phyloP scores from a whole-genome alignment of 176 grass and related monocot species.

The Rhipidocladum racemiflorum region DNA sequence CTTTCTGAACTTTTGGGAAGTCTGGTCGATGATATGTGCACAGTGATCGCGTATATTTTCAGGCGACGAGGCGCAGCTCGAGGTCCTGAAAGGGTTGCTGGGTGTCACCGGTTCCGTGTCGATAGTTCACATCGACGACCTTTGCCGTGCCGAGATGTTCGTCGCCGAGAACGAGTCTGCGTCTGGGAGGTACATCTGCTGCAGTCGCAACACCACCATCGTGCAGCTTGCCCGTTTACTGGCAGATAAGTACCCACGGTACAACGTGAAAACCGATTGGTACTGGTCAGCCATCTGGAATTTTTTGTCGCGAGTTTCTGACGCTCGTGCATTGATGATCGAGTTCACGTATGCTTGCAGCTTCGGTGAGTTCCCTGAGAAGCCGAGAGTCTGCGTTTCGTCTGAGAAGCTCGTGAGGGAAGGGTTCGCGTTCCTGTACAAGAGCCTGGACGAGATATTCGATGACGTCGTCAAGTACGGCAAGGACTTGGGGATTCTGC shows the following conservation, averaged over 20 bases:
- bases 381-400: constrained; percentile 39
- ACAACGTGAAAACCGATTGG: not conserved
- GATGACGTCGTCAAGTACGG: constrained; percentile 33
- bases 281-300: not conserved
- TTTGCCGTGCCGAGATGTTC: constrained; percentile 38
- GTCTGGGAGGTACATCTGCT: constrained; percentile 40
- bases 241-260: constrained; percentile 12
- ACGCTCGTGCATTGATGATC: not conserved
- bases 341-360: not conserved
- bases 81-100: not conserved
- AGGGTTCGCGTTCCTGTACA: constrained; percentile 56
- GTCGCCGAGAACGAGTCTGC: constrained; percentile 3
- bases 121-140: constrained; percentile 36
- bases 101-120: not conserved
- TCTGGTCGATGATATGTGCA: not conserved
- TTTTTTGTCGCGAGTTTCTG: not conserved
- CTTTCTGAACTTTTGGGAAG: not conserved
- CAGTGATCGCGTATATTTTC: not conserved
- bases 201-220: constrained; percentile 8
- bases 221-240: constrained; percentile 3
- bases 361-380: constrained; percentile 28
- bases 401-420: constrained; percentile 47
- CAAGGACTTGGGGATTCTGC: constrained; percentile 22
- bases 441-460: constrained; percentile 40
- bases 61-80: not conserved